A percentile compares a stretch with the other conserved stretches of the same genome.
phyloP scores from a whole-genome alignment of 2,329 filamentous ascomycete genomes.

The Aquanectria penicillioides region DNA sequence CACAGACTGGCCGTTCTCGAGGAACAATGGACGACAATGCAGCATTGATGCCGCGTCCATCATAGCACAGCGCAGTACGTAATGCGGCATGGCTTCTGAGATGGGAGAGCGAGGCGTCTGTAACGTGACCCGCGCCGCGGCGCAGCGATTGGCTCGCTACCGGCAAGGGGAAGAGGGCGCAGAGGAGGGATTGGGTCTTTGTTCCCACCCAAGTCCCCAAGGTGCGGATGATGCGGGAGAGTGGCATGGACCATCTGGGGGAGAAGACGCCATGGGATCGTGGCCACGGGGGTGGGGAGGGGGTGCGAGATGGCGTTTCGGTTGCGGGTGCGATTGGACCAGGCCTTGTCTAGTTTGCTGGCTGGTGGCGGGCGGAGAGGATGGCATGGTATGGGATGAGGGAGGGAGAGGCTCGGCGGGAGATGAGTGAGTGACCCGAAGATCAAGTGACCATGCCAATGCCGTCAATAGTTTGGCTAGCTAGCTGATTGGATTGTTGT shows the following conservation, averaged over 20 bases:
- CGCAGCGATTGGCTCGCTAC: conserved; percentile 16
- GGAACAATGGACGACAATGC: conserved; percentile 7
- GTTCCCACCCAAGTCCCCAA: neutral
- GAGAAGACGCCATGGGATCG: conserved; percentile 15
- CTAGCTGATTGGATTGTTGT: too few species aligned
- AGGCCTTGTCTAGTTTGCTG: too few species aligned
- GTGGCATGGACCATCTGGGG: conserved; percentile 13
- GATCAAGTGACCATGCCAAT: conserved; percentile 23
- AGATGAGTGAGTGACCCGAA: conserved; percentile 8
- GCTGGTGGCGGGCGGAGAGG: conserved; percentile 6
- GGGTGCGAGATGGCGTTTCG: neutral
- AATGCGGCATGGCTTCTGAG: too few species aligned
- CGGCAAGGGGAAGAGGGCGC: too few species aligned
- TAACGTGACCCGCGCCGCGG: conserved; percentile 18
- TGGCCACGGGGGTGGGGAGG: conserved; percentile 17
- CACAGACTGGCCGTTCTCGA: conserved; percentile 12
- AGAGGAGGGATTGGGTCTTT: neutral
- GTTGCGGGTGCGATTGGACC: neutral
- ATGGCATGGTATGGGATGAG: too few species aligned
- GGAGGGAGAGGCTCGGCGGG: too few species aligned
- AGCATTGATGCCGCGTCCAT: too few species aligned
- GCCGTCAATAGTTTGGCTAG: too few species aligned
- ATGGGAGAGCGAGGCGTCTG: conserved; percentile 11
- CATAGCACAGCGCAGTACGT: too few species aligned
- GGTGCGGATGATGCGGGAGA: conserved; percentile 8